These are phyloP conservation scores for Cercospora nicotianae DNA, from an alignment of 2,329 filamentous ascomycete genomes.

Conservation along the genomic window DNA sequence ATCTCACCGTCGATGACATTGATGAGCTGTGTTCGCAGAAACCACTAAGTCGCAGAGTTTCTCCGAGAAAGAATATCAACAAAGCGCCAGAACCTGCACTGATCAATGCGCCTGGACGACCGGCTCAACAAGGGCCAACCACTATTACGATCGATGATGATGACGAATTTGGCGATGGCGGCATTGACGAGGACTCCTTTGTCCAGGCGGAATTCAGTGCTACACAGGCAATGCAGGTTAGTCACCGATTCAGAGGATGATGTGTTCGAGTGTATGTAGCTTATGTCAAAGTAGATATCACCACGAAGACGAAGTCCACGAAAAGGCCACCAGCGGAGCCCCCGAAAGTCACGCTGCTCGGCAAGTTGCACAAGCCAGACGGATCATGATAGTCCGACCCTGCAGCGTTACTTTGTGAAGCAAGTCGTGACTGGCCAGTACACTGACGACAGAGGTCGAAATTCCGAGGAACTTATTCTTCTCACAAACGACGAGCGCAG, in stretches of 20 bases:
- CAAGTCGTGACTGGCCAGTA: slow-evolving; percentile 71
- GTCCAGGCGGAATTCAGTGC: slow-evolving; percentile 69
- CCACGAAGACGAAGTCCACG: slow-evolving; percentile 28
- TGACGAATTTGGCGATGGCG: slow-evolving; percentile 71
- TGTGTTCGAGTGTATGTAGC: slow-evolving; percentile 35
- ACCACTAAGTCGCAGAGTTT: slow-evolving; percentile 11
- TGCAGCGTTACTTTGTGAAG: slow-evolving; percentile 71
- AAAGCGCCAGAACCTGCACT: slow-evolving; percentile 12
- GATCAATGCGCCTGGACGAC: background rate
- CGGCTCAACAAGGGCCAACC: slow-evolving; percentile 3
- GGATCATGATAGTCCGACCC: background rate
- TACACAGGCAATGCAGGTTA: slow-evolving; percentile 62
- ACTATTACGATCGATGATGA: slow-evolving; percentile 42
- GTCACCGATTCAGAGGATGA: slow-evolving; percentile 30
- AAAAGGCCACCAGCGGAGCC: slow-evolving; percentile 18
- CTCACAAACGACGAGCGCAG: slow-evolving; percentile 77
- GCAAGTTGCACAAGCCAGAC: slow-evolving; percentile 1
- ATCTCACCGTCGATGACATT: slow-evolving; percentile 58
- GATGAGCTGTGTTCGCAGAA: slow-evolving; percentile 55
- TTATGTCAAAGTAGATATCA: slow-evolving; percentile 36
- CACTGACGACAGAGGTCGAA: slow-evolving; percentile 60
- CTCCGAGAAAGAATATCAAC: slow-evolving; percentile 20
- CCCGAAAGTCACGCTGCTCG: slow-evolving; percentile 19
- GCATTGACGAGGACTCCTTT: slow-evolving; percentile 70
- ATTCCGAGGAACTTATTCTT: slow-evolving; percentile 66